These are phyloP conservation scores for Didymella lethalis DNA, from an alignment of 2,329 filamentous ascomycete species.

Conservation along the genomic window DNA sequence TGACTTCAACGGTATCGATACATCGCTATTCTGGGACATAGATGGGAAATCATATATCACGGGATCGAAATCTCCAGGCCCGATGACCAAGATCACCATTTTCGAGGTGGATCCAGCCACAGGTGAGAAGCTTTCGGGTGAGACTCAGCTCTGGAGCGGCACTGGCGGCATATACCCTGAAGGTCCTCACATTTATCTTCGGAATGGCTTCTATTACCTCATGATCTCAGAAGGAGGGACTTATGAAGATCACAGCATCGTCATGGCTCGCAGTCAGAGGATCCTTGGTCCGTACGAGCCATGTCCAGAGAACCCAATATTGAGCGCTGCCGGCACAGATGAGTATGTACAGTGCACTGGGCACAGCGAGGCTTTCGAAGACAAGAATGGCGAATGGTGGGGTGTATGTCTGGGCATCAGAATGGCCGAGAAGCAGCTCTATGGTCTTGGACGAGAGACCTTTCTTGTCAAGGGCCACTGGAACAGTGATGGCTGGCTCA, in stretches of 20 bases:
- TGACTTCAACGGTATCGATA: background rate
- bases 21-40: background rate
- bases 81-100: background rate
- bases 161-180: background rate
- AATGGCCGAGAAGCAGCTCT: conserved; percentile 6
- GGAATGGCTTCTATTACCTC: background rate
- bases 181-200: background rate
- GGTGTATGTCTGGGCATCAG: conserved; percentile 25
- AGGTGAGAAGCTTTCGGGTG: background rate
- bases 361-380: conserved; percentile 27
- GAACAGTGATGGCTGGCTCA: conserved; percentile 22
- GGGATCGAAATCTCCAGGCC: background rate
- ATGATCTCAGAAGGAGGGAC: conserved; percentile 3
- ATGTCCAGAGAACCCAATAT: conserved; percentile 21
- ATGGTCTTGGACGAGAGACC: conserved; percentile 25
- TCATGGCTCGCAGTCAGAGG: conserved; percentile 23
- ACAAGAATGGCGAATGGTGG: conserved; percentile 24
- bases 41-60: background rate
- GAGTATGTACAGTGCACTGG: conserved; percentile 29
- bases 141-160: background rate
- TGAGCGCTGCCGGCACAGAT: conserved; percentile 20
- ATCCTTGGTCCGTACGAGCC: conserved; percentile 25
- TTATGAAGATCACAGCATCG: background rate
- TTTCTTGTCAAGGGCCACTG: conserved; percentile 21
- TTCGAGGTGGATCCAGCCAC: background rate